These are phyloP conservation scores for Polygonum aviculare DNA, from an alignment of 148 eudicot species.

Conservation along the genomic window DNA sequence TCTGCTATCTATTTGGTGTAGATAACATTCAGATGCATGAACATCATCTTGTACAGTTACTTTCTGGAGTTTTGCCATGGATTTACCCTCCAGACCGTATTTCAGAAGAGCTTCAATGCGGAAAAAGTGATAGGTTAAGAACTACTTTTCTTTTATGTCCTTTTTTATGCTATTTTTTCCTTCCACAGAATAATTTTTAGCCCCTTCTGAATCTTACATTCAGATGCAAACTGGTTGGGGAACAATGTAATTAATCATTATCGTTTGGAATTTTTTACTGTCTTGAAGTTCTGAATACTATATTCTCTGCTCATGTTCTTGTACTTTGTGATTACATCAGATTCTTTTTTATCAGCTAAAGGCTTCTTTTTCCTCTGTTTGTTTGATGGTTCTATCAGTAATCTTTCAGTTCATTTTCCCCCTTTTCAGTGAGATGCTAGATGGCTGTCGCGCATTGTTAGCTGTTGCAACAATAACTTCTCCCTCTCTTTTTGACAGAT, in stretches of 20 bases:
- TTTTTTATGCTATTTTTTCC: background rate
- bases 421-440: conserved; percentile 83
- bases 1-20: conserved; percentile 19
- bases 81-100: conserved; percentile 74
- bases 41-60: conserved; percentile 66
- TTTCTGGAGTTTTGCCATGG: conserved; percentile 81
- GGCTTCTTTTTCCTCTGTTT: background rate
- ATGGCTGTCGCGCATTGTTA: conserved; percentile 93
- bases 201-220: background rate
- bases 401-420: background rate
- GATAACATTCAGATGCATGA: conserved; percentile 63
- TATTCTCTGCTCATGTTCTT: background rate
- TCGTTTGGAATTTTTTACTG: background rate
- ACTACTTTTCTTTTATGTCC: conserved; percentile 6
- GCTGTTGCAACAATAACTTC: conserved; percentile 72
- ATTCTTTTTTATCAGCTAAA: background rate
- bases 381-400: background rate
- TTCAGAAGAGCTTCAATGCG: conserved; percentile 55
- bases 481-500: conserved; percentile 62
- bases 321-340: background rate
- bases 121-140: conserved; percentile 87
- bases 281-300: background rate
- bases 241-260: background rate
- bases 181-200: background rate
- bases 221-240: background rate